Base-by-base conservation (phyloP, 2,329 filamentous ascomycete genomes). In the Thielaviopsis euricoi region DNA sequence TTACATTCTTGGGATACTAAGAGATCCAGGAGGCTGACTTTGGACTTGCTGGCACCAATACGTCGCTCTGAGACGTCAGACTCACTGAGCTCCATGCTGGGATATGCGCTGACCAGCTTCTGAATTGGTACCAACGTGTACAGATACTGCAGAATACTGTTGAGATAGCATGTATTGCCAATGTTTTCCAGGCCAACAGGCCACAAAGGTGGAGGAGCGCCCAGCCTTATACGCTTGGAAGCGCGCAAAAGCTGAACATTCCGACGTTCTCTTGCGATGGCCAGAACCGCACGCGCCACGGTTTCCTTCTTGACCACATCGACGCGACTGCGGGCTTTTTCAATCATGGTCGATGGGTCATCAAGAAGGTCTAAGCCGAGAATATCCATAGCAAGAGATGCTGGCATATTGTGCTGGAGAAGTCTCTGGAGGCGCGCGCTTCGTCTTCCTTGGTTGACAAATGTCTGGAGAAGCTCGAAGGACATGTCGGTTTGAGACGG, bases 111-210 rank as follows among this genome's bases (percentile, higher is more conserved):
- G 2, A 96, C 83, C 62, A 96, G 79, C 5, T 93, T 79, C 54
- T 91, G 81, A 29, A 97, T 76, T 1, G 87, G 83, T 61, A 83
- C 85, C 58, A 97, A 81, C 0, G 90, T 94, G 68, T 95, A 96
- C 63, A 96, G 86, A 67, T 95, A 97, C 65, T 98, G 93, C 10
- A 98, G 76, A 53, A 98, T 79, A 70, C 91, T 97, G 73, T 98
- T 98, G 57, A 98, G 77, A 66, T 98, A 98, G 69, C 93, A 98
- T 0, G 94, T 98, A 66, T 98, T 98, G 60, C 93, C 90, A 59
- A 97, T 95, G 64, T 97, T 98, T 62, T 83, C 80, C 6, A 97
- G 77, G 0, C 93, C 93, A 22, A 95, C 87, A 0, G 59, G 59
- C 49, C 59, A 58, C 15, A 50, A 46, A n/a, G 59, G 59, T 1